Percentiles rank a stretch among this genome's conserved stretches.
Conservation (phyloP, 1,284 basidiomycete species). For the Anthracocystis setariae region DNA sequence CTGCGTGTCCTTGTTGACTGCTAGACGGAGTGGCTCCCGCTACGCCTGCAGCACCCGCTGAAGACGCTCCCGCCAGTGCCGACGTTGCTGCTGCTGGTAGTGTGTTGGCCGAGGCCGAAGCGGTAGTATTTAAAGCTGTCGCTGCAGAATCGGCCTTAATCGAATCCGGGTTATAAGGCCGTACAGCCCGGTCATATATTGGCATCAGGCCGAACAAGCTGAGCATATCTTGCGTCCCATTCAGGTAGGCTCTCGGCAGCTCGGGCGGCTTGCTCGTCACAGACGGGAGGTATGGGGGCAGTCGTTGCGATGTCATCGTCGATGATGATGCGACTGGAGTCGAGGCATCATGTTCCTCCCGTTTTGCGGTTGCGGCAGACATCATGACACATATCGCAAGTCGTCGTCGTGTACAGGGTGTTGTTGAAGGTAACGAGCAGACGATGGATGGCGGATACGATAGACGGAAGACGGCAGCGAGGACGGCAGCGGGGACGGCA, state of each 20-base stretch:
- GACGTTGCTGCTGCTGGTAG: neutral
- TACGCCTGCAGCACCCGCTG: neutral
- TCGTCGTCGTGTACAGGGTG: neutral
- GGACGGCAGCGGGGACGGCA: neutral
- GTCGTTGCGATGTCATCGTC: slow-evolving; percentile 2
- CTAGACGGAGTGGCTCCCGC: slow-evolving; percentile 11
- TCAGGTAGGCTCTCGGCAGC: slow-evolving; percentile 39
- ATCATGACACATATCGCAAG: slow-evolving; percentile 7
- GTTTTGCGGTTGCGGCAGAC: slow-evolving; percentile 20
- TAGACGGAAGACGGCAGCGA: too few species aligned
- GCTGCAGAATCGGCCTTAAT: slow-evolving; percentile 24
- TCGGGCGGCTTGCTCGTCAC: slow-evolving; percentile 32
- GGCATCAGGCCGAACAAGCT: slow-evolving; percentile 53
- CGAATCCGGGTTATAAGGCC: slow-evolving; percentile 47
- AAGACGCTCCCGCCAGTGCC: neutral
- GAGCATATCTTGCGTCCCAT: slow-evolving; percentile 59
- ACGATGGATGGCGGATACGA: neutral
- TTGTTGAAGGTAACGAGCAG: neutral
- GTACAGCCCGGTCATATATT: slow-evolving; percentile 56
- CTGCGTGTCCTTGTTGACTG: slow-evolving; percentile 1
- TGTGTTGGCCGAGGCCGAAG: slow-evolving; percentile 1
- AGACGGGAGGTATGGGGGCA: slow-evolving; percentile 37
- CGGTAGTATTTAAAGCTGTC: neutral
- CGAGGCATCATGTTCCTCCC: slow-evolving; percentile 17
- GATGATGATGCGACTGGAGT: slow-evolving; percentile 10